phyloP scores from a whole-genome alignment of 2,329 filamentous ascomycete species.

The Clonostachys chloroleuca region DNA sequence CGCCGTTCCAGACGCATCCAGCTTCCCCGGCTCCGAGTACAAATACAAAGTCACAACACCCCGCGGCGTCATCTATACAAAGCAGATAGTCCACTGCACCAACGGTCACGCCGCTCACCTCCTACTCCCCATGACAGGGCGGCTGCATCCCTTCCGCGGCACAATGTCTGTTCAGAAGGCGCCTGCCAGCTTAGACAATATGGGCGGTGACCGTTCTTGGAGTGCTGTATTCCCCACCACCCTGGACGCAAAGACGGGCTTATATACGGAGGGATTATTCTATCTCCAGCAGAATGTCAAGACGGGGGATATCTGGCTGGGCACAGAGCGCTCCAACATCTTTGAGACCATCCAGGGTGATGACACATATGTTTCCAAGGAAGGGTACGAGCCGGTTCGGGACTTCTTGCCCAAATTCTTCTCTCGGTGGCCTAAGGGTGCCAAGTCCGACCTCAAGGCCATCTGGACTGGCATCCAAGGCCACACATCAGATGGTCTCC shows the following conservation, averaged over 20 bases:
- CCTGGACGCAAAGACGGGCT: slow-evolving; percentile 42
- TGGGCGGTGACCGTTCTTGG: slow-evolving; percentile 34
- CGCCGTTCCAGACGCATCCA: slow-evolving; percentile 9
- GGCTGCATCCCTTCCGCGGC: slow-evolving; percentile 33
- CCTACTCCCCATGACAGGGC: slow-evolving; percentile 36
- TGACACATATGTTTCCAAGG: slow-evolving; percentile 30
- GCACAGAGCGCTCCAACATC: slow-evolving; percentile 35
- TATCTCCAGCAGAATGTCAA: slow-evolving; percentile 15
- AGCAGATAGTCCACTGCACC: slow-evolving; percentile 50
- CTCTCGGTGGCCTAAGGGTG: slow-evolving; percentile 15
- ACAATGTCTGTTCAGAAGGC: slow-evolving; percentile 44
- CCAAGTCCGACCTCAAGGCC: slow-evolving; percentile 18
- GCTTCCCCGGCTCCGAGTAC: slow-evolving; percentile 1
- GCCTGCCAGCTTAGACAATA: slow-evolving; percentile 15
- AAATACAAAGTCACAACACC: slow-evolving; percentile 37
- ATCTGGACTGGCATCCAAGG: slow-evolving; percentile 44
- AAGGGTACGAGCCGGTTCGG: slow-evolving; percentile 20
- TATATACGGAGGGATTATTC: slow-evolving; percentile 15
- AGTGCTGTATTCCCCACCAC: slow-evolving; percentile 31
- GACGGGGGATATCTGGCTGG: slow-evolving; percentile 41
- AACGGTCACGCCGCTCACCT: slow-evolving; percentile 47
- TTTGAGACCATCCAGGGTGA: slow-evolving; percentile 35
- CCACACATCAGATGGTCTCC: slow-evolving; percentile 36
- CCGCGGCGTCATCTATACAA: slow-evolving; percentile 35
- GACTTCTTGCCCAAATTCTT: slow-evolving; percentile 33